phyloP scores from a whole-genome alignment of 2,329 filamentous ascomycete species.

The Penicillium glabrum region DNA sequence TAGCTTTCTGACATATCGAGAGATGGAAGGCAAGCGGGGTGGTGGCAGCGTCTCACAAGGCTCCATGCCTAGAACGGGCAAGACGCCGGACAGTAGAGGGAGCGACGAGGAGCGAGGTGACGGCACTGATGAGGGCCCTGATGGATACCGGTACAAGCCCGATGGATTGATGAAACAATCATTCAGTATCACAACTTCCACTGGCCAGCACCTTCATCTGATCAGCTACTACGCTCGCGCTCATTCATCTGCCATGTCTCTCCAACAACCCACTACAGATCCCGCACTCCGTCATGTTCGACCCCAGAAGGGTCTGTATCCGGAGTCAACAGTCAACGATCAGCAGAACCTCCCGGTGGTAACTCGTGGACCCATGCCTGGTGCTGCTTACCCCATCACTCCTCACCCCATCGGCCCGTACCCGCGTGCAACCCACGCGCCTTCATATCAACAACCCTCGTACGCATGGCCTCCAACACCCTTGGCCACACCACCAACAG shows the following conservation, averaged over 20 bases:
- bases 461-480: constrained; percentile 49
- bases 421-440: constrained; percentile 45
- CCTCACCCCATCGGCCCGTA: constrained; percentile 57
- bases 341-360: constrained; percentile 76
- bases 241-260: constrained; percentile 67
- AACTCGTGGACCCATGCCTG: constrained; percentile 69
- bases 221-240: constrained; percentile 95
- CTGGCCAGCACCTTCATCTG: constrained; percentile 86
- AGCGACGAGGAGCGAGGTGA: constrained; percentile 79
- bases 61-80: constrained; percentile 61
- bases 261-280: constrained; percentile 81
- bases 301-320: constrained; percentile 93
- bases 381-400: constrained; percentile 53
- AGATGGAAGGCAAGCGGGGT: constrained; percentile 98
- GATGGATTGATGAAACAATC: constrained; percentile 99
- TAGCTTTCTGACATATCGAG: constrained; percentile 94
- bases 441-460: constrained; percentile 37
- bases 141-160: constrained; percentile 91
- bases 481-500: constrained; percentile 43
- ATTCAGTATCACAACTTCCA: constrained; percentile 95
- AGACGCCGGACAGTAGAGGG: constrained; percentile 76
- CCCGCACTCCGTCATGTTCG: constrained; percentile 76
- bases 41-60: constrained; percentile 65
- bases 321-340: constrained; percentile 90
- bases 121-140: constrained; percentile 69